Evolutionary conservation across 768 basidiomycete genomes (phyloP).

Genomic region (Cubamyces sp.): DNA sequence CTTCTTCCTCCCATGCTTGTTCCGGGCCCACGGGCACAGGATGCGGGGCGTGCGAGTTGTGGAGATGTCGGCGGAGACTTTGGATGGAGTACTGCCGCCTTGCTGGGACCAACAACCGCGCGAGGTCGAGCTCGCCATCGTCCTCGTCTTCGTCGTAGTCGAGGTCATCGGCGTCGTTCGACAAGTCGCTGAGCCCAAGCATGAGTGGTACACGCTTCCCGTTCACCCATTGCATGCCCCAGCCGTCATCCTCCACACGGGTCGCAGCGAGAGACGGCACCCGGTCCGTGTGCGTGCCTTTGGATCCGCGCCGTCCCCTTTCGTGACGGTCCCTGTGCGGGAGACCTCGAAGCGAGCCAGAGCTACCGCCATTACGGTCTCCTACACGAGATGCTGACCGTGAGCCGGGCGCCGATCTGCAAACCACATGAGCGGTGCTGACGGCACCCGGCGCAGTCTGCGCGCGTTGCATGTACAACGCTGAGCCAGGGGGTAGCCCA

Average conservation of each 20-base stretch:
- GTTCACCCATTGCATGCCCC: constrained; percentile 41
- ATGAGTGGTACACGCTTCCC: constrained; percentile 26
- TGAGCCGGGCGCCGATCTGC: constrained; percentile 72
- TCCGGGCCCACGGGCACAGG: constrained; percentile 26
- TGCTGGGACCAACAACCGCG: constrained; percentile 68
- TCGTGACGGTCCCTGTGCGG: constrained; percentile 23
- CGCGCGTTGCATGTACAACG: constrained; percentile 35
- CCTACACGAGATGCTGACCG: constrained; percentile 53
- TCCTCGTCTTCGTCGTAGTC: constrained; percentile 52
- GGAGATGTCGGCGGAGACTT: constrained; percentile 68
- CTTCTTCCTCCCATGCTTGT: constrained; percentile 35
- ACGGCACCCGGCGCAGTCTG: constrained; percentile 46
- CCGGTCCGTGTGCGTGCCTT: constrained; percentile 37
- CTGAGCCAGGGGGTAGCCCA: constrained; percentile 24
- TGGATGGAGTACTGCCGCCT: constrained; percentile 76
- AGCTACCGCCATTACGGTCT: constrained; percentile 23
- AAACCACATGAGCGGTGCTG: constrained; percentile 59
- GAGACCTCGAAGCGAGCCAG: constrained; percentile 14
- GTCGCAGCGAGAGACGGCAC: constrained; percentile 68
- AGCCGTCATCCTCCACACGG: constrained; percentile 59
- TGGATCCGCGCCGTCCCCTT: constrained; percentile 26
- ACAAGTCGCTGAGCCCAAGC: constrained; percentile 12
- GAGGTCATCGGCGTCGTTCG: constrained; percentile 29
- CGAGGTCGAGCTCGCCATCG: constrained; percentile 62
- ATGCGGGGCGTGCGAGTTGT: constrained; percentile 17